Conservation (phyloP, 352 stramenopile species). For the Halophytophthora batemanensis region DNA sequence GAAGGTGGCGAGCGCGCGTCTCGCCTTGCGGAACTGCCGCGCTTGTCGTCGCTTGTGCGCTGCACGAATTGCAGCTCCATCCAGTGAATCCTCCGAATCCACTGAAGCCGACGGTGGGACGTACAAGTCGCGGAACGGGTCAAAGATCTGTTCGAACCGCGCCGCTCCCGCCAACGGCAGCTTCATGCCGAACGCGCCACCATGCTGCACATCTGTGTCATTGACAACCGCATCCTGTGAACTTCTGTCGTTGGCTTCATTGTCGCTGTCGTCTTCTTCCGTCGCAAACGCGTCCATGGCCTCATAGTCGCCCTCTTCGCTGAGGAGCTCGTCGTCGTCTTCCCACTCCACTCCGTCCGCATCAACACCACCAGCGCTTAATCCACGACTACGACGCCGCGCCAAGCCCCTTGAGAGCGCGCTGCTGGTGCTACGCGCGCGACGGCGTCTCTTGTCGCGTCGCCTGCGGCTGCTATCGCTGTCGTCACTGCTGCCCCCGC, state of each 20-base stretch:
- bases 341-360: conserved; percentile 28
- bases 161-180: conserved; percentile 8
- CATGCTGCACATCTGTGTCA: conserved; percentile 9
- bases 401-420: conserved; percentile 22
- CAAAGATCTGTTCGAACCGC: conserved; percentile 51
- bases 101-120: conserved; percentile 7
- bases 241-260: conserved; percentile 14
- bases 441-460: conserved; percentile 9
- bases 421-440: conserved; percentile 17
- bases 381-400: conserved; percentile 18
- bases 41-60: conserved; percentile 3
- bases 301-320: conserved; percentile 32
- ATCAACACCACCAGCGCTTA: conserved; percentile 4
- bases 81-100: background rate
- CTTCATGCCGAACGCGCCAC: conserved; percentile 2
- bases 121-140: conserved; percentile 61
- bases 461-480: conserved; percentile 12
- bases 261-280: conserved; percentile 23
- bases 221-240: conserved; percentile 9
- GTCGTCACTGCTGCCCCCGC: conserved; percentile 13
- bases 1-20: conserved; percentile 34
- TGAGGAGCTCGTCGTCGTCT: conserved; percentile 24
- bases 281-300: conserved; percentile 26
- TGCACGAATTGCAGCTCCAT: conserved; percentile 1
- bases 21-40: conserved; percentile 21